phyloP scores from a whole-genome alignment of 495 filamentous ascomycete genomes.

The Xylaria flabelliformis region DNA sequence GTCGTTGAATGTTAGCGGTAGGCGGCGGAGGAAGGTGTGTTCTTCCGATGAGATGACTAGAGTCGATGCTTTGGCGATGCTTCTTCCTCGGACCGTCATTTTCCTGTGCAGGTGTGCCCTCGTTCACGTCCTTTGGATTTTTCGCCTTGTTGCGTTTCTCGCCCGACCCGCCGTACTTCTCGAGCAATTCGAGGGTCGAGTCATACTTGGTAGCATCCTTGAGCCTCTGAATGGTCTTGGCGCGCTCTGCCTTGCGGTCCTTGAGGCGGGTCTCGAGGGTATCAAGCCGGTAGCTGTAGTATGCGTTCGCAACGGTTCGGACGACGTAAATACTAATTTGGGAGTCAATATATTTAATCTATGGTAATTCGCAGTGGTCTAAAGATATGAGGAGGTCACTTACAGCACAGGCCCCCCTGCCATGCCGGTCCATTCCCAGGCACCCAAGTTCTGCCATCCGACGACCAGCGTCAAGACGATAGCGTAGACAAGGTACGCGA shows the following conservation, averaged over 20 bases:
- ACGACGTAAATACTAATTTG: constrained; percentile 69
- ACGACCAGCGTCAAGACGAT: constrained; percentile 82
- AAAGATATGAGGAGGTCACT: constrained; percentile 31
- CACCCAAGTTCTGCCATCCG: constrained; percentile 80
- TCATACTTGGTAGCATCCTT: constrained; percentile 95
- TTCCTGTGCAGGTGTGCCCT: constrained; percentile 23
- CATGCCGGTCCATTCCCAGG: constrained; percentile 76
- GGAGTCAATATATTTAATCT: constrained; percentile 32
- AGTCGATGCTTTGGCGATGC: constrained; percentile 31
- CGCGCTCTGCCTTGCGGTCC: constrained; percentile 73
- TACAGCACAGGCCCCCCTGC: constrained; percentile 81
- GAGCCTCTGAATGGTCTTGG: constrained; percentile 88
- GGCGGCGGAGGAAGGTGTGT: constrained; percentile 76
- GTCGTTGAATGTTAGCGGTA: constrained; percentile 80
- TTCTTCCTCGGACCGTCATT: constrained; percentile 31
- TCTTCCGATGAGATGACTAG: constrained; percentile 43
- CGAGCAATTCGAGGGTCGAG: constrained; percentile 87
- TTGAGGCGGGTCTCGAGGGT: constrained; percentile 71
- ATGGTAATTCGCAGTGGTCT: neutral
- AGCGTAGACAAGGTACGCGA: constrained; percentile 85
- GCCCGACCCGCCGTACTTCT: constrained; percentile 84
- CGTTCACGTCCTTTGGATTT: constrained; percentile 40
- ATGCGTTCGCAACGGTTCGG: constrained; percentile 63
- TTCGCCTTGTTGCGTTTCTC: constrained; percentile 52
- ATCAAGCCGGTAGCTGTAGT: constrained; percentile 83